These are phyloP conservation scores for Daldinia caldariorum DNA, from an alignment of 495 filamentous ascomycete genomes.

Conservation along the genomic window DNA sequence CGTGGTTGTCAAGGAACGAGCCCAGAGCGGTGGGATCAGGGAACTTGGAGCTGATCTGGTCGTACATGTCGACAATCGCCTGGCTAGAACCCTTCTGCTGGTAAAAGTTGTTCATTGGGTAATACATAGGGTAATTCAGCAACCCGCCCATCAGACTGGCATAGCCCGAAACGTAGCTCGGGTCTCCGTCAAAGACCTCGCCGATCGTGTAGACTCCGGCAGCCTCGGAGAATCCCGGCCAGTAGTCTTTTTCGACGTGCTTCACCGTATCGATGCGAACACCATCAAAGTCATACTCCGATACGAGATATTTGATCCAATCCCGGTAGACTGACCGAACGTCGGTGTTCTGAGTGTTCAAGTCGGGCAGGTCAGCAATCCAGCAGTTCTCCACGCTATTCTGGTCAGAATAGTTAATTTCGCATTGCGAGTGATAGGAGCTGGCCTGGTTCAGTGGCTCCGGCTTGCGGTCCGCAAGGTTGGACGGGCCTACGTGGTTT, in stretches of 20 bases:
- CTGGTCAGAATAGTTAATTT: conserved; percentile 72
- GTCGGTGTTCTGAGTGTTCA: conserved; percentile 68
- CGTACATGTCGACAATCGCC: conserved; percentile 67
- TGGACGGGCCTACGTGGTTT: conserved; percentile 72
- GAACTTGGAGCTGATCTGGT: conserved; percentile 59
- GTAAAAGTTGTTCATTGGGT: conserved; percentile 67
- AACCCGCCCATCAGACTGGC: conserved; percentile 70
- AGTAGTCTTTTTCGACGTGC: conserved; percentile 78
- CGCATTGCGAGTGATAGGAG: conserved; percentile 75
- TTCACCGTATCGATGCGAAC: conserved; percentile 80
- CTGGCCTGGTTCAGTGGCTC: conserved; percentile 41
- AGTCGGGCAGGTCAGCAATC: conserved; percentile 73
- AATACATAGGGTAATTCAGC: conserved; percentile 71
- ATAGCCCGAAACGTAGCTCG: conserved; percentile 70
- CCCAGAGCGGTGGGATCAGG: conserved; percentile 56
- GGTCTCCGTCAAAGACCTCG: conserved; percentile 73
- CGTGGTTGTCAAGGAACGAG: conserved; percentile 84
- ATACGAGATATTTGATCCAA: conserved; percentile 73
- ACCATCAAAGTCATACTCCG: conserved; percentile 79
- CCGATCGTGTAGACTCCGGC: conserved; percentile 77
- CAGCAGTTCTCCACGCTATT: conserved; percentile 66
- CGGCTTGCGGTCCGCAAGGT: conserved; percentile 23
- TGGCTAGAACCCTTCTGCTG: conserved; percentile 67
- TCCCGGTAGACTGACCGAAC: conserved; percentile 68
- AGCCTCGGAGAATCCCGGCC: conserved; percentile 67